Evolutionary conservation across 164 flowering plant species (phyloP), one percentile per base, ranked within the genome.

Genomic region (Chimonanthus praecox): DNA sequence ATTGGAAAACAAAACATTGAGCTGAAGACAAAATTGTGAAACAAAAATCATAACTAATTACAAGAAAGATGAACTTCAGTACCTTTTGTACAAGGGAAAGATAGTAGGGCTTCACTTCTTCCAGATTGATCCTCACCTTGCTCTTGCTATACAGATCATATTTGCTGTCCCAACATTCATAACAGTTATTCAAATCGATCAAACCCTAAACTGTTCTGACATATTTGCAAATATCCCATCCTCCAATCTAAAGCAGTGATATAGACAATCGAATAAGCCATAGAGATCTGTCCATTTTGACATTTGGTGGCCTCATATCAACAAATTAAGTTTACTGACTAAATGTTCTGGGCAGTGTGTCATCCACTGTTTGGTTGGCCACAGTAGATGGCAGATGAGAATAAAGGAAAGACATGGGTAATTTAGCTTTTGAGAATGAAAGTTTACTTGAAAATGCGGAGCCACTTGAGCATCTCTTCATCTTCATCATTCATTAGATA

Each of bases 131-230:
- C 68, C 72, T 78, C 20, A 82, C 84, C 69, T 81, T 80, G 80
- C 86, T 80, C 71, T 84, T 82, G 81, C 80, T 84, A 47, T 84
- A 84, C 11, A 84, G 81, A 71, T 84, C 86, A 64, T 82, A 84
- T 47, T 84, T 81, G 78, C 86, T 83, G 81, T 44, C 6, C 5
- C 15, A 33, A 1, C 33, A 33, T 33, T 33, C 33, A 33, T 33
- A 33, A 33, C 33, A 33, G 33, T 1, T 54, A 54, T 5, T 10
- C 60, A 4, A 54, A 54, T 54, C 60, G 7, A 54, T 54, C 60
- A 54, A 13, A 33, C 0, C 33, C 33, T 33, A 33, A 33, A 33
- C 0, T 33, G 33, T 33, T 33, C 21, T 20, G 21, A 20, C 33
- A 33, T 33, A 33, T 33, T 33, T 33, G 33, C 33, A 33, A 33